phyloP scores from a whole-genome alignment of 306 rosid genomes.

The Astragalus membranaceus region DNA sequence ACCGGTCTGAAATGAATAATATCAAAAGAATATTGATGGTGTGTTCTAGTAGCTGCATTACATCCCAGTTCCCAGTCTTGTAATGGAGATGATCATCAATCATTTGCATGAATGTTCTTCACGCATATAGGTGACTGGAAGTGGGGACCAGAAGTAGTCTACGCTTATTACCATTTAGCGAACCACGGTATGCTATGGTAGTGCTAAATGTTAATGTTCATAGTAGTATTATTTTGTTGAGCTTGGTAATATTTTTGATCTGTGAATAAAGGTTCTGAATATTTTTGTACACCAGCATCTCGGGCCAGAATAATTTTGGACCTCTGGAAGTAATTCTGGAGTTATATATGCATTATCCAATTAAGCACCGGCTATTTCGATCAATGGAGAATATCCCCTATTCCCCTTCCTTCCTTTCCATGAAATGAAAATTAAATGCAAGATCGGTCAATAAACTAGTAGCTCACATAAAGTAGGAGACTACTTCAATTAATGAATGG shows the following conservation, averaged over 20 bases:
- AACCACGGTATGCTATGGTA: background rate
- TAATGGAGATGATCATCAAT: background rate
- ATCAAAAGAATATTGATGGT: background rate
- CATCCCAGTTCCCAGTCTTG: background rate
- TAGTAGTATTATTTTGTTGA: background rate
- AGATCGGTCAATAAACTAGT: background rate
- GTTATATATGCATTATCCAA: background rate
- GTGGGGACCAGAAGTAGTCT: background rate
- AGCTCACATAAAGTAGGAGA: background rate
- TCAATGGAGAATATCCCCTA: background rate
- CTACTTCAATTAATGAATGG: background rate
- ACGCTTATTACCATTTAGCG: background rate
- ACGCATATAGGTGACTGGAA: background rate
- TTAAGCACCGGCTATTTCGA: background rate
- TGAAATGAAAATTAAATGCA: background rate
- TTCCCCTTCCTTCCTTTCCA: background rate
- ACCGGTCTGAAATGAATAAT: constrained; percentile 7
- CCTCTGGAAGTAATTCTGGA: background rate
- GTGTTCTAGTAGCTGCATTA: background rate
- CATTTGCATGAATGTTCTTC: background rate
- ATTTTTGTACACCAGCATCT: background rate
- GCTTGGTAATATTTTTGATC: background rate
- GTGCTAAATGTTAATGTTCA: background rate
- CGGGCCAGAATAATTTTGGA: background rate
- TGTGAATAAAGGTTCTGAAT: background rate